Evolutionary conservation across 495 filamentous ascomycete species (phyloP), one percentile per base, ranked within the genome.

Genomic region (Tuber magnatum): DNA sequence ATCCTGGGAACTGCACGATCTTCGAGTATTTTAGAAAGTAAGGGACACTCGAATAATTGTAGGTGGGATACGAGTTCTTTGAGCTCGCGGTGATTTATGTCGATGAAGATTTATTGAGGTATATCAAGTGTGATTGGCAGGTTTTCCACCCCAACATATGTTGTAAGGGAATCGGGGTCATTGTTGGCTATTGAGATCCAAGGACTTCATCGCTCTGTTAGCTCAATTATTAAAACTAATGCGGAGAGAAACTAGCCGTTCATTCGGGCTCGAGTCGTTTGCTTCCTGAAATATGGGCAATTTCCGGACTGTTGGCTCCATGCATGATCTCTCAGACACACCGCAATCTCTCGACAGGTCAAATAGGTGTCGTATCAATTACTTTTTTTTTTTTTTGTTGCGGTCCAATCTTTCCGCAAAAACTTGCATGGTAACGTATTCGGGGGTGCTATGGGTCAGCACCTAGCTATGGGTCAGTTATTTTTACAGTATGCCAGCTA

Each of bases 1-100:
- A 81, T 79, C 68, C 44, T 70, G 40, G 74, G 74, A 35, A 79
- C 41, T 56, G 81, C 76, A 28, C 77, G 81, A 41, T 44, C n/a
- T 32, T 51, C 35, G 12, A 81, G 72, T 68, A 81, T 71, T n/a
- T 78, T n/a, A 4, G 28, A 22, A 14, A 32, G 44, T 24, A 76
- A 68, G 32, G 76, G 79, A 51, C 73, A 76, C 39, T 16, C 7
- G 16, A 70, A 71, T 41, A 81, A 40, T 48, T 9, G 32, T 18
- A 81, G 51, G 32, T 18, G 39, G 28, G 18, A 61, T 42, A 79
- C 43, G 8, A 81, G 56, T 32, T 14, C 3, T 10, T 74, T 44
- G 40, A 28, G 75, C 22, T 77, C 69, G 24, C 44, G 6, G 41
- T 69, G 16, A 4, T 65, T 69, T 28, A 51, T 81, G 44, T 81